Evolutionary conservation across 2,329 filamentous ascomycete genomes (phyloP).

Genomic region (Falciphora oryzae): DNA sequence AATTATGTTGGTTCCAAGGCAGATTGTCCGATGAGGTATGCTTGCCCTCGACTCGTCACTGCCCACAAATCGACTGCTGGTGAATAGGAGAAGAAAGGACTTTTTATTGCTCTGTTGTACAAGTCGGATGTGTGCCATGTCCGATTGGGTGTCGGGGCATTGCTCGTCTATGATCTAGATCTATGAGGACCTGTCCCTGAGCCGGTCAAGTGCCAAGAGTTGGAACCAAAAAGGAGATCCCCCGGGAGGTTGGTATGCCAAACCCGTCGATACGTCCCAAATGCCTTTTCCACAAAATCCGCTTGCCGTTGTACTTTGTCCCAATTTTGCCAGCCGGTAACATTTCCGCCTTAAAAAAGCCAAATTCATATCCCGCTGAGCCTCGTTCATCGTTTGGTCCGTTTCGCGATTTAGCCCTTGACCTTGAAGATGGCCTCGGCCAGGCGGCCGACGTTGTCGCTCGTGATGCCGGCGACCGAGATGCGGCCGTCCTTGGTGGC

Average conservation of each 20-base stretch:
- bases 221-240: not conserved
- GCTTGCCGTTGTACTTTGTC: not conserved
- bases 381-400: not conserved
- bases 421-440: slow-evolving; percentile 82
- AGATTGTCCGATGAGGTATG: too few relatives aligned
- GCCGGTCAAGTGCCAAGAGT: not conserved
- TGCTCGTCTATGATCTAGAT: not conserved
- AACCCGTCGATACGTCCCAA: too few relatives aligned
- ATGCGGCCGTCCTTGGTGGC: slow-evolving; percentile 90
- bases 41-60: too few relatives aligned
- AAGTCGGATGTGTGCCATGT: not conserved
- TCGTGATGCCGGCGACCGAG: slow-evolving; percentile 79
- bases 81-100: not conserved
- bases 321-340: slow-evolving; percentile 1
- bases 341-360: not conserved
- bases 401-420: slow-evolving; percentile 48
- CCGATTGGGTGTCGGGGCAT: not conserved
- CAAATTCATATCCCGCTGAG: slow-evolving; percentile 1
- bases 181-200: not conserved
- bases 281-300: too few relatives aligned
- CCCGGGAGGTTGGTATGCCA: too few relatives aligned
- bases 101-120: not conserved
- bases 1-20: too few relatives aligned
- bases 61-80: not conserved
- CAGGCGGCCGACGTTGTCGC: slow-evolving; percentile 70